These are phyloP conservation scores for Nakazawaea peltata DNA, from an alignment of 805 yeast species.

Conservation along the genomic window DNA sequence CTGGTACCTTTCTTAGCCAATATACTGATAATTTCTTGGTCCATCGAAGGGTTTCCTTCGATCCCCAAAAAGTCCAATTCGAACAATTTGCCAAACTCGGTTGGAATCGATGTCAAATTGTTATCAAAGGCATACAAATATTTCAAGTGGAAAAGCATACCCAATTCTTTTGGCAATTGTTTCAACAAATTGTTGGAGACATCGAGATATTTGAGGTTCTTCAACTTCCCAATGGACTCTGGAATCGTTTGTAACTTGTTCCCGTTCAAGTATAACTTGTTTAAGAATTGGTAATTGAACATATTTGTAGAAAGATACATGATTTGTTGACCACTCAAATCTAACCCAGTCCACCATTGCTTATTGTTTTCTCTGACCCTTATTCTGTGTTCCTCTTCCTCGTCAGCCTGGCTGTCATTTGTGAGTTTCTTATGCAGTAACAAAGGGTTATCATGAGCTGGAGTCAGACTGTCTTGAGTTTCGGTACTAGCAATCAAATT, in stretches of 20 bases:
- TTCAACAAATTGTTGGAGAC: constrained; percentile 69
- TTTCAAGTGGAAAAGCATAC: constrained; percentile 70
- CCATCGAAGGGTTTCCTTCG: constrained; percentile 81
- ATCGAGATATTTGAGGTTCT: constrained; percentile 75
- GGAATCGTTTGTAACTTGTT: constrained; percentile 71
- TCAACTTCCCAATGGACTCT: constrained; percentile 53
- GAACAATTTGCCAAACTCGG: constrained; percentile 76
- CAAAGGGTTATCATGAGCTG: constrained; percentile 18
- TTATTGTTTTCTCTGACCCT: constrained; percentile 52
- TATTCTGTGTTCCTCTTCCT: constrained; percentile 62
- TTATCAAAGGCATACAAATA: constrained; percentile 87
- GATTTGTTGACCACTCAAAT: constrained; percentile 84
- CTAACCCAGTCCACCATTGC: constrained; percentile 93
- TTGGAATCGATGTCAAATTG: constrained; percentile 65
- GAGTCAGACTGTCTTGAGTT: constrained; percentile 14
- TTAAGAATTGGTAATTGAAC: constrained; percentile 76
- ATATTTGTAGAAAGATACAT: constrained; percentile 61
- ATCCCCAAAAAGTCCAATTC: constrained; percentile 84
- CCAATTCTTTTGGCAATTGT: constrained; percentile 77
- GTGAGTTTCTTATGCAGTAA: constrained; percentile 27
- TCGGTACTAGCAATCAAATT: constrained; percentile 25
- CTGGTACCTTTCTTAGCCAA: constrained; percentile 79
- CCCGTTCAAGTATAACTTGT: constrained; percentile 80
- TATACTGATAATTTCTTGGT: constrained; percentile 52
- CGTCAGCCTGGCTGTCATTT: constrained; percentile 27